These are phyloP conservation scores for Blastobotrys arbuscula DNA, from an alignment of 1,139 yeast genomes.

Conservation along the genomic window DNA sequence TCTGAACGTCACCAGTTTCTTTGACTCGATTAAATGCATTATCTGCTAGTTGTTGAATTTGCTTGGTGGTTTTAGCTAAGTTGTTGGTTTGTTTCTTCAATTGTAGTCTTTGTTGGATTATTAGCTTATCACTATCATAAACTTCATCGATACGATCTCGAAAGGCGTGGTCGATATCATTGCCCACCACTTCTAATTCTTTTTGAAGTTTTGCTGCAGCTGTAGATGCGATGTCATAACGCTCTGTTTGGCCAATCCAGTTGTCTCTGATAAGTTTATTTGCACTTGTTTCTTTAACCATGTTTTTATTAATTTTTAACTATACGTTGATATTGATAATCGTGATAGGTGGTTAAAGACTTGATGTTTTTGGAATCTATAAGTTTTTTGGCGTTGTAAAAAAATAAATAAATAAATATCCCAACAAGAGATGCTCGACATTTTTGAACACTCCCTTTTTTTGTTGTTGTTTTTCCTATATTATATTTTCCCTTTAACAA, in stretches of 20 bases:
- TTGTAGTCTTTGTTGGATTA: slow-evolving; percentile 23
- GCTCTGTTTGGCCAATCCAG: slow-evolving; percentile 30
- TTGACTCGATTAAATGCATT: slow-evolving; percentile 22
- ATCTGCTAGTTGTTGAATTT: slow-evolving; percentile 20
- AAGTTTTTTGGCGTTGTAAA: background rate
- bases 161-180: slow-evolving; percentile 26
- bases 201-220: slow-evolving; percentile 18
- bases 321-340: background rate
- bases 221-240: slow-evolving; percentile 24
- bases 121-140: slow-evolving; percentile 23
- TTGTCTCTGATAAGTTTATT: slow-evolving; percentile 28
- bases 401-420: background rate
- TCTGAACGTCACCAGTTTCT: slow-evolving; percentile 40
- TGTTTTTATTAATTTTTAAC: background rate
- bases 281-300: slow-evolving; percentile 25
- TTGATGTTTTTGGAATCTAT: background rate
- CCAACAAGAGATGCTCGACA: background rate
- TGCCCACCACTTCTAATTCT: slow-evolving; percentile 20
- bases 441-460: background rate
- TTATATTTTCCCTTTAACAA: background rate
- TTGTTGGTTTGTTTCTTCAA: slow-evolving; percentile 19
- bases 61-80: slow-evolving; percentile 19
- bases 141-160: slow-evolving; percentile 25
- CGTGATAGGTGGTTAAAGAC: background rate
- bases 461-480: background rate